Percentiles rank a stretch among this genome's conserved stretches.
These are phyloP conservation scores for Lactarius vividus DNA, from an alignment of 768 basidiomycete species.

Conservation along the genomic window DNA sequence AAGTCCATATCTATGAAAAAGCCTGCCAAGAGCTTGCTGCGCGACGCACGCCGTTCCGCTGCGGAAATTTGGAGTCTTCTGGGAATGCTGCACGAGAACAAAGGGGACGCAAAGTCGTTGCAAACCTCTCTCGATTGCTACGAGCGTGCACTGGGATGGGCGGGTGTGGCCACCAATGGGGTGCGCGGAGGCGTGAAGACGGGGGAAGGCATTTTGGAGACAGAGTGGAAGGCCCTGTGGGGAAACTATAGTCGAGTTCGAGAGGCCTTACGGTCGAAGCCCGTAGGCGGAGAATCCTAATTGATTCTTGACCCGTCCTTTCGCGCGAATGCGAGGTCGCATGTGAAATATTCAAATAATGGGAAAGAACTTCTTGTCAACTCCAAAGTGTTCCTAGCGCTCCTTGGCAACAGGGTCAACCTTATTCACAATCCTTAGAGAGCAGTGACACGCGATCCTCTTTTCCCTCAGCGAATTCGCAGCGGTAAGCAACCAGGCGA, in stretches of 20 bases:
- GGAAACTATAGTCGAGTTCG: conserved; percentile 54
- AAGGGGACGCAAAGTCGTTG: conserved; percentile 31
- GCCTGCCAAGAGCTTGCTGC: conserved; percentile 56
- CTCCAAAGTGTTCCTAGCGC: neutral
- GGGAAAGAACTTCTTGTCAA: neutral
- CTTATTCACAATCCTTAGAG: neutral
- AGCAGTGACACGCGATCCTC: neutral
- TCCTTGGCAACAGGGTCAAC: neutral
- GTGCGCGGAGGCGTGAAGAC: conserved; percentile 41
- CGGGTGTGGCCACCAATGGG: conserved; percentile 44
- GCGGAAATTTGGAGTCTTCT: conserved; percentile 75
- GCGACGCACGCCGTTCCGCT: conserved; percentile 67
- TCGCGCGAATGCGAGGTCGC: neutral
- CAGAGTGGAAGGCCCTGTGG: conserved; percentile 61
- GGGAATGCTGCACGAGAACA: conserved; percentile 59
- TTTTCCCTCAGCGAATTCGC: neutral
- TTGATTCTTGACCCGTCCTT: neutral
- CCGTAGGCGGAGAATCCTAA: conserved; percentile 4
- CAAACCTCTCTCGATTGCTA: conserved; percentile 59
- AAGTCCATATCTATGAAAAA: conserved; percentile 50
- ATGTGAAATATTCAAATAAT: neutral
- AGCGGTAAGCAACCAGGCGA: neutral
- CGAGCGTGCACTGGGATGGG: conserved; percentile 68
- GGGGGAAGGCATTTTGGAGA: conserved; percentile 52
- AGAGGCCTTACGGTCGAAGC: conserved; percentile 8